Evolutionary conservation across 768 basidiomycete species (phyloP).

Genomic region (Sporobolomyces phaffii): DNA sequence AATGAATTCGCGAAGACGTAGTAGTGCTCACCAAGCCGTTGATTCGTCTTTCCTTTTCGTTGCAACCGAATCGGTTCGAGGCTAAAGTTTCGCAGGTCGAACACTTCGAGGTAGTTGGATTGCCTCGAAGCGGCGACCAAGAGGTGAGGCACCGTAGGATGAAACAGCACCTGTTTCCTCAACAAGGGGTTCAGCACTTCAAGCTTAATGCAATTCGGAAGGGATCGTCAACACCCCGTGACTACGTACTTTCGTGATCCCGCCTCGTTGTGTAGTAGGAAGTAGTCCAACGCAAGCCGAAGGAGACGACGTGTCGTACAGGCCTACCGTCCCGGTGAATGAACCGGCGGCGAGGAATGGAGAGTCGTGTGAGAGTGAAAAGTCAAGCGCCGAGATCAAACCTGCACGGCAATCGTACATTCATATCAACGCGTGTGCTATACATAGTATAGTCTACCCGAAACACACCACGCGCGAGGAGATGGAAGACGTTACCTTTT

Average conservation of each 20-base stretch:
- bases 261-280: constrained; percentile 54
- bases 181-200: background rate
- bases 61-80: constrained; percentile 50
- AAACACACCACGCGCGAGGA: background rate
- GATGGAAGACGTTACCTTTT: constrained; percentile 58
- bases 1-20: too few relatives aligned
- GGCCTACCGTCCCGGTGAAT: constrained; percentile 49
- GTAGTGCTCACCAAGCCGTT: constrained; percentile 62
- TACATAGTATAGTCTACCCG: background rate
- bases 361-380: constrained; percentile 56
- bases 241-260: constrained; percentile 34
- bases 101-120: constrained; percentile 59
- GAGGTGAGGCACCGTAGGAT: constrained; percentile 63
- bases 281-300: constrained; percentile 62
- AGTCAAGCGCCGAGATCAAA: constrained; percentile 76
- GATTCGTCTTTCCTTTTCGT: constrained; percentile 73
- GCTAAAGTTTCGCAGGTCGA: constrained; percentile 66
- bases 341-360: constrained; percentile 76
- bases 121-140: constrained; percentile 75
- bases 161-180: constrained; percentile 70
- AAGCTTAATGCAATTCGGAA: constrained; percentile 9
- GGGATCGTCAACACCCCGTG: background rate
- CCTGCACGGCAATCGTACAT: too few relatives aligned
- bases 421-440: too few relatives aligned
- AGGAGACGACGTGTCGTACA: constrained; percentile 52